These are phyloP conservation scores for Aspergillus sp. DNA, from an alignment of 2,329 filamentous ascomycete genomes.

Conservation along the genomic window DNA sequence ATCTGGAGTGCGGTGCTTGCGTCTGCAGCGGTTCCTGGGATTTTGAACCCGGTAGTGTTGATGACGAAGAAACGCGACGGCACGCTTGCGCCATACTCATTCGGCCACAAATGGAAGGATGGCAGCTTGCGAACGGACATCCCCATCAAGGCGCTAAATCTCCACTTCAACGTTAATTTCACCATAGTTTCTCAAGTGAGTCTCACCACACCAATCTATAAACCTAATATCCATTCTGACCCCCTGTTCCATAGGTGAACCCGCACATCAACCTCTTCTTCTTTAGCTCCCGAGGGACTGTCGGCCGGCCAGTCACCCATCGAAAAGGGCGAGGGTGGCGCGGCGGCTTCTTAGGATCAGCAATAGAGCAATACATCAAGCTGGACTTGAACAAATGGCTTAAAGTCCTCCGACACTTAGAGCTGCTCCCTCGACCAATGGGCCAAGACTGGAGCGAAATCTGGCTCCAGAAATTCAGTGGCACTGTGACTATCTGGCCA, in stretches of 20 bases:
- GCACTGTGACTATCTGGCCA: slow-evolving; percentile 96
- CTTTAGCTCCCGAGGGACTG: slow-evolving; percentile 89
- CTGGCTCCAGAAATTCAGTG: slow-evolving; percentile 92
- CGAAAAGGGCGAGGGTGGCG: slow-evolving; percentile 92
- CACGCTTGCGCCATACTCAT: slow-evolving; percentile 81
- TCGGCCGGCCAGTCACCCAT: slow-evolving; percentile 91
- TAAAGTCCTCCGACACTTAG: slow-evolving; percentile 87
- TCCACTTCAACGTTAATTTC: slow-evolving; percentile 98
- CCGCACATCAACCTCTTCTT: slow-evolving; percentile 99
- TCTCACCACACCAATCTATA: background rate
- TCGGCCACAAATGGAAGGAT: slow-evolving; percentile 99
- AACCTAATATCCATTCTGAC: slow-evolving; percentile 26
- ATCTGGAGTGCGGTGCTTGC: slow-evolving; percentile 97
- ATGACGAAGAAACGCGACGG: slow-evolving; percentile 83
- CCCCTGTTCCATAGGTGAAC: slow-evolving; percentile 67
- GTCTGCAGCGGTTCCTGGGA: slow-evolving; percentile 92
- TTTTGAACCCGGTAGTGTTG: slow-evolving; percentile 90
- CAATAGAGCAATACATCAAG: slow-evolving; percentile 92
- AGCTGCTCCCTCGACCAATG: slow-evolving; percentile 83
- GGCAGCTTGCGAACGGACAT: slow-evolving; percentile 93
- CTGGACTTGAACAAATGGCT: slow-evolving; percentile 98
- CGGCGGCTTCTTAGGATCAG: slow-evolving; percentile 89
- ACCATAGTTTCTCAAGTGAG: slow-evolving; percentile 70
- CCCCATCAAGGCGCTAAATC: slow-evolving; percentile 86
- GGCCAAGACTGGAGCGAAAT: slow-evolving; percentile 97